phyloP scores from a whole-genome alignment of 345 rosid genomes.

The Brassica incana region DNA sequence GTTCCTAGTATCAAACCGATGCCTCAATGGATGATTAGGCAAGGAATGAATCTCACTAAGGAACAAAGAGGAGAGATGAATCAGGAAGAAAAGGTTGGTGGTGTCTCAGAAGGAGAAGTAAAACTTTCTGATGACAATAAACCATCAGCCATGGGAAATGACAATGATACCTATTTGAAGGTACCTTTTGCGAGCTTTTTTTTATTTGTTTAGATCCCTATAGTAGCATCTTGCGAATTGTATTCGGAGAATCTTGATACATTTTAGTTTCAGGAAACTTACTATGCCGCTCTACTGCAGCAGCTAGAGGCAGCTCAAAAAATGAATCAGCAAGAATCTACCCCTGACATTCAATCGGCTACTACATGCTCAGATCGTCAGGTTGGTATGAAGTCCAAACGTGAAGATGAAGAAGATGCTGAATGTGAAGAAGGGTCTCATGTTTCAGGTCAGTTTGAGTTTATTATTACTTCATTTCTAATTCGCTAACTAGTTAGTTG shows the following conservation, averaged over 20 bases:
- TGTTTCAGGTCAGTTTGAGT: conserved; percentile 48
- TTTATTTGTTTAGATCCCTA: neutral
- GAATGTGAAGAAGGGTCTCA: conserved; percentile 70
- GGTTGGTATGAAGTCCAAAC: conserved; percentile 73
- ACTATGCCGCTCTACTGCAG: conserved; percentile 57
- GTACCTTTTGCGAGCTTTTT: conserved; percentile 29
- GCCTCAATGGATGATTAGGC: conserved; percentile 96
- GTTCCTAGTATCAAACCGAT: conserved; percentile 59
- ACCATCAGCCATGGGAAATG: conserved; percentile 45
- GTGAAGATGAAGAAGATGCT: conserved; percentile 62
- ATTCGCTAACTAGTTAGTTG: neutral
- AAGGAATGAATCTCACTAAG: conserved; percentile 87
- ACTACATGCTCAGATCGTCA: conserved; percentile 52
- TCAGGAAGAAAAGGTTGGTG: conserved; percentile 62
- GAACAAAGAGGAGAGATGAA: conserved; percentile 80
- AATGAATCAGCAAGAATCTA: conserved; percentile 47
- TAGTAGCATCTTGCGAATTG: neutral
- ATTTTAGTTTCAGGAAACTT: conserved; percentile 65
- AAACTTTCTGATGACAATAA: conserved; percentile 59
- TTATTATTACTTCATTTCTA: neutral
- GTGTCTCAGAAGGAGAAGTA: conserved; percentile 7
- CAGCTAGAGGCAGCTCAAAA: conserved; percentile 40
- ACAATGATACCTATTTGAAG: conserved; percentile 58
- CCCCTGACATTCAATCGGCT: conserved; percentile 38
- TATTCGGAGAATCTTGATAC: neutral